Evolutionary conservation across 495 filamentous ascomycete species (phyloP).

Genomic region (Xylaria bambusicola): DNA sequence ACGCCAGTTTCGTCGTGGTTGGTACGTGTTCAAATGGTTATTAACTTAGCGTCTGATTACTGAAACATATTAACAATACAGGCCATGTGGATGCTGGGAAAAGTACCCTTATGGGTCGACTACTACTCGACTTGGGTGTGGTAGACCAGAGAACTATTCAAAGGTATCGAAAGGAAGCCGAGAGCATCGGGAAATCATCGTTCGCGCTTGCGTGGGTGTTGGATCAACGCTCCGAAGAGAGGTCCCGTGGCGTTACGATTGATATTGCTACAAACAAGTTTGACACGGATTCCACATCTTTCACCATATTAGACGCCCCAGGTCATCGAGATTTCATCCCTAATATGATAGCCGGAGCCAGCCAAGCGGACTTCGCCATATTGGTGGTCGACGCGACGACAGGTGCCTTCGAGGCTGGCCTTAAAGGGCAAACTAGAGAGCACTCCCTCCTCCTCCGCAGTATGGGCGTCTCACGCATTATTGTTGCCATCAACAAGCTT

Average conservation of each 20-base stretch:
- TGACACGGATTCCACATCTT: constrained; percentile 79
- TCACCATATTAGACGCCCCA: constrained; percentile 94
- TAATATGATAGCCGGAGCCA: constrained; percentile 97
- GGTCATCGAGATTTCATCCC: constrained; percentile 96
- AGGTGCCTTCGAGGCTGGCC: constrained; percentile 87
- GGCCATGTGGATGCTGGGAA: constrained; percentile 98
- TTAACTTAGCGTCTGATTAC: not conserved
- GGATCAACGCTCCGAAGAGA: constrained; percentile 86
- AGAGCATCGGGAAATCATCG: constrained; percentile 89
- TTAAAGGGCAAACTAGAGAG: constrained; percentile 93
- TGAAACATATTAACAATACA: constrained; percentile 31
- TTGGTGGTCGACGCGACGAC: constrained; percentile 87
- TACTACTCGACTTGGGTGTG: constrained; percentile 86
- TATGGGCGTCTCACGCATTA: constrained; percentile 84
- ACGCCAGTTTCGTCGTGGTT: constrained; percentile 94
- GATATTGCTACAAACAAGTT: constrained; percentile 95
- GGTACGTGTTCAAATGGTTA: constrained; percentile 58
- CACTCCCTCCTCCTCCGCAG: constrained; percentile 87
- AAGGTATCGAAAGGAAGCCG: constrained; percentile 82
- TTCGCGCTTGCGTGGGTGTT: constrained; percentile 97
- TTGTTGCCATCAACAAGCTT: constrained; percentile 94
- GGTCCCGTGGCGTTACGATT: constrained; percentile 89
- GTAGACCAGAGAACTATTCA: constrained; percentile 86
- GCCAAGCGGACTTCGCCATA: constrained; percentile 94
- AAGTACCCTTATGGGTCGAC: constrained; percentile 92